Conservation (phyloP, 805 yeast genomes). For the Nakazawaea molendinolei region DNA sequence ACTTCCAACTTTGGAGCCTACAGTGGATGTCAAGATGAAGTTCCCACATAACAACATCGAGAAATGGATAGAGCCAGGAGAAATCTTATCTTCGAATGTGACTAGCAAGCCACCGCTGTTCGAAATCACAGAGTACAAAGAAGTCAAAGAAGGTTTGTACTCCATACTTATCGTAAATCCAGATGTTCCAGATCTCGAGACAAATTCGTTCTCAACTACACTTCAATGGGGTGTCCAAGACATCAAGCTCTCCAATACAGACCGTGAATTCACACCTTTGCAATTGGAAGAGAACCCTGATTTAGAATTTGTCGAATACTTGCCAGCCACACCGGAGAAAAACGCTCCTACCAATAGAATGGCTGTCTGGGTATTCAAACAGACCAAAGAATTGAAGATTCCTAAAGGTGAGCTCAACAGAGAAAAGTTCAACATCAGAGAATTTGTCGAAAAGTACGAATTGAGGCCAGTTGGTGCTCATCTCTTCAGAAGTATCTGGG, state of each 20-base stretch:
- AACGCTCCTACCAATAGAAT: constrained; percentile 80
- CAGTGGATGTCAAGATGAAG: constrained; percentile 65
- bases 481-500: constrained; percentile 83
- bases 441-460: constrained; percentile 46
- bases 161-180: constrained; percentile 84
- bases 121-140: constrained; percentile 65
- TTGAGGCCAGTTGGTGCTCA: constrained; percentile 87
- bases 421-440: constrained; percentile 64
- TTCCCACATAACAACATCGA: constrained; percentile 66
- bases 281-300: constrained; percentile 29
- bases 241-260: constrained; percentile 50
- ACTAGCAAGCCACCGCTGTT: constrained; percentile 74
- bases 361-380: constrained; percentile 87
- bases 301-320: constrained; percentile 49
- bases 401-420: constrained; percentile 23
- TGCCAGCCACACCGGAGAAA: constrained; percentile 86
- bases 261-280: constrained; percentile 46
- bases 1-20: constrained; percentile 79
- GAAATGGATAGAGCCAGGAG: constrained; percentile 78
- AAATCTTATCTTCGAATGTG: constrained; percentile 61
- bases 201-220: constrained; percentile 63
- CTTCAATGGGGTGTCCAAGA: constrained; percentile 75
- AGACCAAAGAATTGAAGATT: constrained; percentile 28
- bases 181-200: constrained; percentile 73
- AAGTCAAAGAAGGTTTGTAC: constrained; percentile 48